A percentile compares a stretch with the other conserved stretches of the same genome.
Evolutionary conservation across 2,329 filamentous ascomycete species (phyloP).

Genomic region (Diaporthe citri): DNA sequence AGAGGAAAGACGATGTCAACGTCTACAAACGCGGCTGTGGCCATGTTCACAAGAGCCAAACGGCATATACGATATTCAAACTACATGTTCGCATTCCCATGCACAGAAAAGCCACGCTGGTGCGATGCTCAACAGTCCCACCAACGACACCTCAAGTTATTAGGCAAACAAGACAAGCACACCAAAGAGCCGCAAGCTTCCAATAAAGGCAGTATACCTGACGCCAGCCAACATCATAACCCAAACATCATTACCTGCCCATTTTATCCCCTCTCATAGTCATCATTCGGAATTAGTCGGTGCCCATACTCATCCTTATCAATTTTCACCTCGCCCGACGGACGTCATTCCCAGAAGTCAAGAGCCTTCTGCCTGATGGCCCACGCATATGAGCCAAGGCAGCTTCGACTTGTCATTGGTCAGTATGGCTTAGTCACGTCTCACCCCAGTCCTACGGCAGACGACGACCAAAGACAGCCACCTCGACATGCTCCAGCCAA

Average conservation of each 20-base stretch:
- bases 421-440: slow-evolving; percentile 39
- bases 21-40: slow-evolving; percentile 29
- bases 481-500: neutral
- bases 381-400: slow-evolving; percentile 38
- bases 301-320: too few species aligned
- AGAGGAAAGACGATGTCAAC: neutral
- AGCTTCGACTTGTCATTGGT: slow-evolving; percentile 39
- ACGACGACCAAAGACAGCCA: neutral
- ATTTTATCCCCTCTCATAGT: neutral
- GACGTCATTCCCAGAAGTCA: neutral
- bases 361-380: slow-evolving; percentile 4
- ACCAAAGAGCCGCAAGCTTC: neutral
- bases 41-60: slow-evolving; percentile 11
- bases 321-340: neutral
- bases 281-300: too few species aligned
- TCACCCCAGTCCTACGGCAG: neutral
- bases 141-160: slow-evolving; percentile 4
- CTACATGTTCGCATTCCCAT: slow-evolving; percentile 25
- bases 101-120: slow-evolving; percentile 10
- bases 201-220: slow-evolving; percentile 1
- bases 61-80: slow-evolving; percentile 22
- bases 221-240: neutral
- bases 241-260: neutral
- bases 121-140: slow-evolving; percentile 17
- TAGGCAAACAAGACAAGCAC: slow-evolving; percentile 36